Evolutionary conservation across 345 rosid genomes (phyloP).

Genomic region (Streptanthus diversifolius): DNA sequence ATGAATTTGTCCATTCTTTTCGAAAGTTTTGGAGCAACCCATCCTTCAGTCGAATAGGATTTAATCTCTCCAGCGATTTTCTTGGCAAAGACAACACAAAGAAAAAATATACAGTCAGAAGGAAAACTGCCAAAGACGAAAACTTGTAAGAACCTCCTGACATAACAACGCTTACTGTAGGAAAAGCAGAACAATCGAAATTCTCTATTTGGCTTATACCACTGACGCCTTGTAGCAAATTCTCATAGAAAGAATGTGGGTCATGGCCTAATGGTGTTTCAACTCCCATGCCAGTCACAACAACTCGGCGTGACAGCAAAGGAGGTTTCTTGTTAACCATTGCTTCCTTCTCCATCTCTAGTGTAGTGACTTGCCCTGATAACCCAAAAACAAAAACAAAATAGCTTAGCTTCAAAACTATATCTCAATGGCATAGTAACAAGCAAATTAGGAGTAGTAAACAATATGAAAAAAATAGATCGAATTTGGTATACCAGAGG

Average conservation of each 20-base stretch:
- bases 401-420: background rate
- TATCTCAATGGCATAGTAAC: background rate
- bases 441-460: background rate
- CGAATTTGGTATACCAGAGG: slow-evolving; percentile 37
- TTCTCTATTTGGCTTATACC: slow-evolving; percentile 81
- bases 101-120: background rate
- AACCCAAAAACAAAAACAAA: background rate
- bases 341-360: slow-evolving; percentile 56
- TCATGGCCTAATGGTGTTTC: slow-evolving; percentile 85
- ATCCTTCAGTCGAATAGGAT: slow-evolving; percentile 72
- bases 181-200: slow-evolving; percentile 73
- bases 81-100: slow-evolving; percentile 33
- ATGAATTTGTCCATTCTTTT: slow-evolving; percentile 94
- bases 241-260: slow-evolving; percentile 62
- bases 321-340: slow-evolving; percentile 52
- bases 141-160: slow-evolving; percentile 7
- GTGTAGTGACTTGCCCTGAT: background rate
- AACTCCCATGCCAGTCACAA: slow-evolving; percentile 94
- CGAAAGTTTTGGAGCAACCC: slow-evolving; percentile 78
- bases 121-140: background rate
- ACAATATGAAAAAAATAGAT: background rate
- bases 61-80: slow-evolving; percentile 94
- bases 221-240: slow-evolving; percentile 80
- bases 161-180: slow-evolving; percentile 53
- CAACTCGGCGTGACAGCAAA: slow-evolving; percentile 69